These are phyloP conservation scores for Austroboletus novae-zelandiae DNA, from an alignment of 1,284 basidiomycete species.

Conservation along the genomic window DNA sequence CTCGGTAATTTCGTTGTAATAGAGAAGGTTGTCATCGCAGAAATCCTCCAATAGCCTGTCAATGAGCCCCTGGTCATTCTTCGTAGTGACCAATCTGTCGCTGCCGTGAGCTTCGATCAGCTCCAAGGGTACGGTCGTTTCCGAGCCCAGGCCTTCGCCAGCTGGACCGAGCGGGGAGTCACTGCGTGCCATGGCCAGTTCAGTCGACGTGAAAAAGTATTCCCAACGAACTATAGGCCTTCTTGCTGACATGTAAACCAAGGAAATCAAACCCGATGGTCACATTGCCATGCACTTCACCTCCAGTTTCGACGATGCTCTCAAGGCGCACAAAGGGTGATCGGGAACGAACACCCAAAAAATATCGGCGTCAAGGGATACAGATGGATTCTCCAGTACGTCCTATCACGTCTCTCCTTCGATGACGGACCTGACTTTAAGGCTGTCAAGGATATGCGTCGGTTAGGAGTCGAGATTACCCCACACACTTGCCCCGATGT, in stretches of 20 bases:
- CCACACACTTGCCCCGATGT: conserved; percentile 28
- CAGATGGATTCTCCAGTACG: conserved; percentile 56
- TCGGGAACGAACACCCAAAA: conserved; percentile 35
- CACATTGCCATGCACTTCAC: conserved; percentile 58
- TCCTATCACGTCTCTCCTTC: conserved; percentile 59
- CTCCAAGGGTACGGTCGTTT: no score
- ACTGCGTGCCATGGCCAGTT: conserved; percentile 51
- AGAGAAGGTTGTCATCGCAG: no score
- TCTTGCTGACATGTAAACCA: conserved; percentile 53
- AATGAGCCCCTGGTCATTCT: no score
- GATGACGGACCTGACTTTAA: conserved; percentile 52
- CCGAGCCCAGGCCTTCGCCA: no score
- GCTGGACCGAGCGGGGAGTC: no score
- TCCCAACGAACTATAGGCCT: conserved; percentile 48
- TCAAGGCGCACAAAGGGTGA: conserved; percentile 54
- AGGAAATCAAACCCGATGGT: conserved; percentile 36
- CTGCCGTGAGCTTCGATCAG: no score
- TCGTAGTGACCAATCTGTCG: no score
- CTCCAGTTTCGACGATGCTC: conserved; percentile 54
- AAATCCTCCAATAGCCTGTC: no score
- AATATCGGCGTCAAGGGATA: conserved; percentile 58
- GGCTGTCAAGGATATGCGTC: conserved; percentile 84
- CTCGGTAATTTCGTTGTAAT: no score
- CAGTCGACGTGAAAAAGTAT: conserved; percentile 44
- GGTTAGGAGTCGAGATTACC: conserved; percentile 56